These are phyloP conservation scores for Ophiostoma sp. DNA, from an alignment of 2,329 filamentous ascomycete genomes.

Conservation along the genomic window DNA sequence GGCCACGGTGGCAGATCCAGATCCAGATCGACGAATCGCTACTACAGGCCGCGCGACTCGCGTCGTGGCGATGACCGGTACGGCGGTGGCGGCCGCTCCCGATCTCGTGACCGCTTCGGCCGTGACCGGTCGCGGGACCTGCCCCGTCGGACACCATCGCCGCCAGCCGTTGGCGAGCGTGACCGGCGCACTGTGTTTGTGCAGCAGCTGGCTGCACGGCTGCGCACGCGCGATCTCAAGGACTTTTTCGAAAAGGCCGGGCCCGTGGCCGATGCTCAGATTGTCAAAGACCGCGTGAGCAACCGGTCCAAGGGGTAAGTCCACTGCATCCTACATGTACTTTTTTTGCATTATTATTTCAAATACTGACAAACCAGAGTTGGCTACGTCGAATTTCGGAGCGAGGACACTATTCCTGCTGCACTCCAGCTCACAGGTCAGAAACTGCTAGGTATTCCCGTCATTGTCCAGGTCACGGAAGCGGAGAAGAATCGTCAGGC, in stretches of 20 bases:
- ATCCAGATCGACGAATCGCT: slow-evolving; percentile 64
- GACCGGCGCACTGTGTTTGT: slow-evolving; percentile 97
- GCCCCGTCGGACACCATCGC: slow-evolving; percentile 14
- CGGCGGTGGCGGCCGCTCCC: slow-evolving; percentile 5
- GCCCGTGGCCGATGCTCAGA: slow-evolving; percentile 93
- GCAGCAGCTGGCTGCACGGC: slow-evolving; percentile 90
- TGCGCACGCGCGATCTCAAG: slow-evolving; percentile 87
- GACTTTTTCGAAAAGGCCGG: slow-evolving; percentile 94
- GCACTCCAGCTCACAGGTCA: slow-evolving; percentile 98
- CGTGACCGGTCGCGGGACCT: slow-evolving; percentile 40
- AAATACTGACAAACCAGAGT: slow-evolving; percentile 55
- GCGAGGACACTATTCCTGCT: slow-evolving; percentile 86
- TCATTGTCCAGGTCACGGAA: slow-evolving; percentile 97
- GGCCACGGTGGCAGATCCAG: slow-evolving; percentile 50
- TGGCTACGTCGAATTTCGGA: slow-evolving; percentile 98
- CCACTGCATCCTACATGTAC: neutral
- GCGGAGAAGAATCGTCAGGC: slow-evolving; percentile 99
- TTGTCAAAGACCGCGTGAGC: slow-evolving; percentile 95
- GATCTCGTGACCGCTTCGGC: slow-evolving; percentile 20
- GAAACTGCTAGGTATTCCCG: slow-evolving; percentile 95
- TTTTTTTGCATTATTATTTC: neutral
- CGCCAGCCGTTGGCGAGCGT: slow-evolving; percentile 81
- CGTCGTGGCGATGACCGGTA: slow-evolving; percentile 30
- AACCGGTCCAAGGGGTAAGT: slow-evolving; percentile 93
- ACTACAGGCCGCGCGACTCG: slow-evolving; percentile 52